Conservation (phyloP, 2,329 filamentous ascomycete genomes). For the Aspergillus proliferans region DNA sequence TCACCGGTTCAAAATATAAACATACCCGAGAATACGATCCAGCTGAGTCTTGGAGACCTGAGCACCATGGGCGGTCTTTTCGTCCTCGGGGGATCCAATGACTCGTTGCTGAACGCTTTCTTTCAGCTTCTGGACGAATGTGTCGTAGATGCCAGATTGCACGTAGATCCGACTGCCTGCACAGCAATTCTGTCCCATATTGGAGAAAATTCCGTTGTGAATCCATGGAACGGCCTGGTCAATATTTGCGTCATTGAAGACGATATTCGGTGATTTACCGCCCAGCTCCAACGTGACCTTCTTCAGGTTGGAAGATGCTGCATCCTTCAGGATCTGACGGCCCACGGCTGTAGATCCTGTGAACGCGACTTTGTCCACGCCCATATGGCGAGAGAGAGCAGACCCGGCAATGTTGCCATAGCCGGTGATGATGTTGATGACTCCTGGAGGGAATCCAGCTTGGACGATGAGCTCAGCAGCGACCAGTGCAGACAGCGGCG, state of each 20-base stretch:
- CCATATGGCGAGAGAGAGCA: background rate
- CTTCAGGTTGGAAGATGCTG: background rate
- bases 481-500: background rate
- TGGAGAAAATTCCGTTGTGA: background rate
- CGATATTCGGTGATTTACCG: background rate
- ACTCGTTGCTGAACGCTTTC: background rate
- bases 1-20: background rate
- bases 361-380: conserved; percentile 1
- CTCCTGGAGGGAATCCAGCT: background rate
- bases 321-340: background rate
- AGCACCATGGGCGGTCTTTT: conserved; percentile 6
- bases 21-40: conserved; percentile 7
- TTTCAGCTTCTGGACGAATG: background rate
- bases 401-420: background rate
- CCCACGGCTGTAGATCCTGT: background rate
- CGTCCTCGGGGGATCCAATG: background rate
- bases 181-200: background rate
- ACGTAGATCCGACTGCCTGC: background rate
- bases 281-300: background rate
- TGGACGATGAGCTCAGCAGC: background rate
- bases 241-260: background rate
- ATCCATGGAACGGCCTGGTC: background rate
- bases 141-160: background rate
- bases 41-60: conserved; percentile 6
- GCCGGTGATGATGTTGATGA: conserved; percentile 1